Percentiles rank a stretch among this genome's conserved stretches.
These are phyloP conservation scores for Aspergillus glaucus DNA, from an alignment of 2,329 filamentous ascomycete species.

Conservation along the genomic window DNA sequence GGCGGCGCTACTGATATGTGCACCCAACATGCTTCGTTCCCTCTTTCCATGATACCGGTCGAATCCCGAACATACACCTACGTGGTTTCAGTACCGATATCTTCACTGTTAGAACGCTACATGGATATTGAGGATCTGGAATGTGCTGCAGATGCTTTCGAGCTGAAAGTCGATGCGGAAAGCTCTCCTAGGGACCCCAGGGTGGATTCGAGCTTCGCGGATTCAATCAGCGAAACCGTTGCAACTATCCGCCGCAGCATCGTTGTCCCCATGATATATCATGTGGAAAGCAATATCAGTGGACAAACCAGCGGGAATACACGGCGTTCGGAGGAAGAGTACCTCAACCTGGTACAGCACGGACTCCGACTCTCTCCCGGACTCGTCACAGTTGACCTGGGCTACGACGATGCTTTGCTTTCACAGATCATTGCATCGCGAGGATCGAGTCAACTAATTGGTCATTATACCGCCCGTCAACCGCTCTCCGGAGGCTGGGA, in stretches of 20 bases:
- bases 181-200: slow-evolving; percentile 22
- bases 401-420: slow-evolving; percentile 49
- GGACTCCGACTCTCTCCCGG: slow-evolving; percentile 58
- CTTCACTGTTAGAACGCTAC: slow-evolving; percentile 47
- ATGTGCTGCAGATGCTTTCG: slow-evolving; percentile 61
- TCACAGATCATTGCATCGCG: slow-evolving; percentile 45
- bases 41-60: slow-evolving; percentile 55
- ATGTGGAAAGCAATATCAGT: slow-evolving; percentile 36
- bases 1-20: slow-evolving; percentile 25
- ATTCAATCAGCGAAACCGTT: slow-evolving; percentile 52
- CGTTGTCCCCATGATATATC: slow-evolving; percentile 54
- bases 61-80: slow-evolving; percentile 61
- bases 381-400: slow-evolving; percentile 57
- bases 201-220: slow-evolving; percentile 33
- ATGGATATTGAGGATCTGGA: slow-evolving; percentile 60
- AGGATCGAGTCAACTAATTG: slow-evolving; percentile 57
- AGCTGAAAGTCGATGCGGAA: slow-evolving; percentile 49
- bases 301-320: slow-evolving; percentile 18
- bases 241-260: slow-evolving; percentile 58
- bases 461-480: slow-evolving; percentile 44
- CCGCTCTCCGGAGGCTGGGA: slow-evolving; percentile 49
- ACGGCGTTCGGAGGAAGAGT: slow-evolving; percentile 32
- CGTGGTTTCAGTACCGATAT: slow-evolving; percentile 57
- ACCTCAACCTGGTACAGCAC: slow-evolving; percentile 54
- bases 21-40: slow-evolving; percentile 46